phyloP scores from a whole-genome alignment of 192 early-diverging fungal genomes.

The Backusella liffmaniae region DNA sequence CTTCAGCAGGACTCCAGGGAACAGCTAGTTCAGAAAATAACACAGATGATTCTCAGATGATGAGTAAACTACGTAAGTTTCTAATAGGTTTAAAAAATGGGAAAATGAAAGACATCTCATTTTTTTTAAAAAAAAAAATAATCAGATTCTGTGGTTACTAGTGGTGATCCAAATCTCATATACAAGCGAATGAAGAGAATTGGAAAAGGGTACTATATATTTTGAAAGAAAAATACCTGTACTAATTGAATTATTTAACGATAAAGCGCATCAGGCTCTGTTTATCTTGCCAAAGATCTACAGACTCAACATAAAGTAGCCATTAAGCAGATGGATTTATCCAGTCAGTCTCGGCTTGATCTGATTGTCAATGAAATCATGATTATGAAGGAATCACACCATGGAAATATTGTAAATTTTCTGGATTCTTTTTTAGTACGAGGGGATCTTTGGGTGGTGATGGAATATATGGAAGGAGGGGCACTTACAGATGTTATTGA shows the following conservation, averaged over 20 bases:
- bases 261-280: conserved; percentile 83
- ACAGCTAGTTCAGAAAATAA: conserved; percentile 76
- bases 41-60: conserved; percentile 89
- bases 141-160: conserved; percentile 80
- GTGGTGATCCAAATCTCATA: conserved; percentile 84
- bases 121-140: neutral
- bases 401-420: conserved; percentile 87
- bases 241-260: neutral
- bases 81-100: conserved; percentile 2
- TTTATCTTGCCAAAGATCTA: conserved; percentile 78
- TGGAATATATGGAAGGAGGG: conserved; percentile 94
- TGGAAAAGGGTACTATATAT: conserved; percentile 78
- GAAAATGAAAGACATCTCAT: neutral
- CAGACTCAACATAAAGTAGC: conserved; percentile 65
- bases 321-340: conserved; percentile 96
- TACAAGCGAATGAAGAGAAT: conserved; percentile 95
- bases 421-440: conserved; percentile 78
- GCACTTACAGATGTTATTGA: conserved; percentile 81
- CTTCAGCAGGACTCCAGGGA: conserved; percentile 11
- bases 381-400: conserved; percentile 85
- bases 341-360: conserved; percentile 93
- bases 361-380: conserved; percentile 93
- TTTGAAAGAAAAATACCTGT: neutral
- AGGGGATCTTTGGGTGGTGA: conserved; percentile 89
- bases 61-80: conserved; percentile 79